phyloP scores from a whole-genome alignment of 345 rosid genomes.

The Pistacia vera region DNA sequence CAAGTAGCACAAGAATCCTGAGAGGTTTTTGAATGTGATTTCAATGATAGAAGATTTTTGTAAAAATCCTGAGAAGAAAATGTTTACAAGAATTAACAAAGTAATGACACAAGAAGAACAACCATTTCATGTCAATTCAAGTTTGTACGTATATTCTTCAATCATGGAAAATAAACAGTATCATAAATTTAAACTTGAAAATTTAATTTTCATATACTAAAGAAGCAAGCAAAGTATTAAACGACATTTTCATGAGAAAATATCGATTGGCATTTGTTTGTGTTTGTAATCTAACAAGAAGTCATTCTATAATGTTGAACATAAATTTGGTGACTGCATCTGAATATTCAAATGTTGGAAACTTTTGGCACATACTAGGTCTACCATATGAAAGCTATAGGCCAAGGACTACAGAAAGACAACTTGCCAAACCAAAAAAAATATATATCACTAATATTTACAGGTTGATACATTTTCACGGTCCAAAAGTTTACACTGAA shows the following conservation, averaged over 20 bases:
- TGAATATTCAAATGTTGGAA: too few species aligned
- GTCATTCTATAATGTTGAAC: too few species aligned
- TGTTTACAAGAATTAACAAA: neutral
- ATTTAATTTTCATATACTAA: neutral
- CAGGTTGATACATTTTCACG: too few species aligned
- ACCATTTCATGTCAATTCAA: neutral
- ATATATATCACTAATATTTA: too few species aligned
- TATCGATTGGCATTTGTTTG: neutral
- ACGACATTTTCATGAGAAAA: neutral
- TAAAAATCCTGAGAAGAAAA: conserved; percentile 5
- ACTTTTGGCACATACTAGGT: too few species aligned
- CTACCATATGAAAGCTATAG: too few species aligned
- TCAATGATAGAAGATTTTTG: too few species aligned
- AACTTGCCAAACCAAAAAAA: too few species aligned
- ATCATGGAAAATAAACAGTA: neutral
- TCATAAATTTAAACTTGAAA: neutral
- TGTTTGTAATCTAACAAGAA: too few species aligned
- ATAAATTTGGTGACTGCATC: too few species aligned
- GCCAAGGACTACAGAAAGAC: too few species aligned
- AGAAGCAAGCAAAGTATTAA: neutral
- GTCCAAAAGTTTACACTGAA: neutral
- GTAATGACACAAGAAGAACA: neutral
- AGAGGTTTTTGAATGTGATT: too few species aligned
- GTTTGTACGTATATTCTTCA: neutral
- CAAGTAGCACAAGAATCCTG: neutral